A percentile compares a stretch with the other conserved stretches of the same genome.
These are phyloP conservation scores for Ganoderma meredithae DNA, from an alignment of 1,284 basidiomycete species.

Conservation along the genomic window DNA sequence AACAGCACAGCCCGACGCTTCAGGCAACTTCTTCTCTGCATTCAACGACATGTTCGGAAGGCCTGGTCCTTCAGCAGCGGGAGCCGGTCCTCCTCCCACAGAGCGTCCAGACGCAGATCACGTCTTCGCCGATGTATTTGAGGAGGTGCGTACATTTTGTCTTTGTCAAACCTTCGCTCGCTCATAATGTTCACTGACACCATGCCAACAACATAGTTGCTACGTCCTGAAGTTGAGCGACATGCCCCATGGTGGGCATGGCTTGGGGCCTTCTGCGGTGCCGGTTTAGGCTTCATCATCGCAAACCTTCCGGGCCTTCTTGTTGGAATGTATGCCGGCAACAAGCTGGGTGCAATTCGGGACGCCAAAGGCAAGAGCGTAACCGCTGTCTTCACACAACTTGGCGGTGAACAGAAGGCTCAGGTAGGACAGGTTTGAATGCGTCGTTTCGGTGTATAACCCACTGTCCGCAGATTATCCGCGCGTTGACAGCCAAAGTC, in stretches of 20 bases:
- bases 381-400: slow-evolving; percentile 86
- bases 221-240: slow-evolving; percentile 80
- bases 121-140: slow-evolving; percentile 90
- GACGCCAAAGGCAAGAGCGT: slow-evolving; percentile 95
- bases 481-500: slow-evolving; percentile 89
- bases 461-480: slow-evolving; percentile 72
- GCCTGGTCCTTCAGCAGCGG: slow-evolving; percentile 41
- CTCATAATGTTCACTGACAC: not conserved
- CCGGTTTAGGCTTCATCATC: slow-evolving; percentile 85
- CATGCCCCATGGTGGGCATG: slow-evolving; percentile 79
- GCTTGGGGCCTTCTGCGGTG: slow-evolving; percentile 74
- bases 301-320: slow-evolving; percentile 87
- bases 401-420: slow-evolving; percentile 85
- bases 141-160: slow-evolving; percentile 62
- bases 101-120: slow-evolving; percentile 79
- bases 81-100: slow-evolving; percentile 42
- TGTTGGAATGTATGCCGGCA: slow-evolving; percentile 84
- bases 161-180: not conserved
- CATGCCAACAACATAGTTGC: slow-evolving; percentile 52
- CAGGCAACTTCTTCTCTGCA: slow-evolving; percentile 79
- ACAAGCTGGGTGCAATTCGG: slow-evolving; percentile 85
- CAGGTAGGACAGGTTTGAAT: slow-evolving; percentile 62
- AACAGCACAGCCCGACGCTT: slow-evolving; percentile 69
- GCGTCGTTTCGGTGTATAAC: not conserved
- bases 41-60: slow-evolving; percentile 75